Conservation (phyloP, 2,329 filamentous ascomycete genomes). For the Neodidymelliopsis sp. region DNA sequence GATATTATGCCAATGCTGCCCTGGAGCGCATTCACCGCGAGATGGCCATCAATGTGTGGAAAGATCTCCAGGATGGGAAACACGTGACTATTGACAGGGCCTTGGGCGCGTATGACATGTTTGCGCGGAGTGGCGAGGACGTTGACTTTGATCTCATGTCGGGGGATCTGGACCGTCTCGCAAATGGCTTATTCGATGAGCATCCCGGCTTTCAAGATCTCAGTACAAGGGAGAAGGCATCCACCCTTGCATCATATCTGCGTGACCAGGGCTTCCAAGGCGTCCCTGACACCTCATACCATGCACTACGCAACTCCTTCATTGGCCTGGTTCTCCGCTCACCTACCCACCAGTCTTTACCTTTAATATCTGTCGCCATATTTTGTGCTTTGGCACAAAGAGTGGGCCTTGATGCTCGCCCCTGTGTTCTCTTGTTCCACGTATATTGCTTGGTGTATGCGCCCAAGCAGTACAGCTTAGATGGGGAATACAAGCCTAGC, state of each 20-base stretch:
- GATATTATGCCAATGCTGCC: slow-evolving; percentile 76
- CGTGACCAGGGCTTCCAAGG: slow-evolving; percentile 73
- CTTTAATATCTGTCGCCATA: slow-evolving; percentile 85
- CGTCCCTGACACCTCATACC: slow-evolving; percentile 75
- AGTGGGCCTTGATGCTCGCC: slow-evolving; percentile 77
- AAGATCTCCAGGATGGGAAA: slow-evolving; percentile 60
- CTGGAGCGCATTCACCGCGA: slow-evolving; percentile 82
- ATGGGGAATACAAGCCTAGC: slow-evolving; percentile 48
- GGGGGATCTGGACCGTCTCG: slow-evolving; percentile 69
- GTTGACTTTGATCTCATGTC: slow-evolving; percentile 74
- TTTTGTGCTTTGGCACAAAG: slow-evolving; percentile 81
- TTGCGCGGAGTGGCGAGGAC: slow-evolving; percentile 75
- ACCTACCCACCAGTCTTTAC: slow-evolving; percentile 77
- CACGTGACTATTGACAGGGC: slow-evolving; percentile 73
- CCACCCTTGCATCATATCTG: slow-evolving; percentile 73
- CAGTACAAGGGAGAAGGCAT: slow-evolving; percentile 72
- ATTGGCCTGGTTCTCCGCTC: slow-evolving; percentile 81
- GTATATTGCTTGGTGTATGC: slow-evolving; percentile 81
- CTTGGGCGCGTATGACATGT: slow-evolving; percentile 86
- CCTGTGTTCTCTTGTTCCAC: slow-evolving; percentile 83
- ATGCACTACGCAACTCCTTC: slow-evolving; percentile 84
- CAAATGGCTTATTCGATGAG: slow-evolving; percentile 61
- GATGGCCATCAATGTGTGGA: slow-evolving; percentile 81
- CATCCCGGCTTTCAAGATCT: slow-evolving; percentile 63
- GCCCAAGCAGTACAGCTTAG: slow-evolving; percentile 62